These are phyloP conservation scores for Starmerella geochares DNA, from an alignment of 805 yeast genomes.

Conservation along the genomic window DNA sequence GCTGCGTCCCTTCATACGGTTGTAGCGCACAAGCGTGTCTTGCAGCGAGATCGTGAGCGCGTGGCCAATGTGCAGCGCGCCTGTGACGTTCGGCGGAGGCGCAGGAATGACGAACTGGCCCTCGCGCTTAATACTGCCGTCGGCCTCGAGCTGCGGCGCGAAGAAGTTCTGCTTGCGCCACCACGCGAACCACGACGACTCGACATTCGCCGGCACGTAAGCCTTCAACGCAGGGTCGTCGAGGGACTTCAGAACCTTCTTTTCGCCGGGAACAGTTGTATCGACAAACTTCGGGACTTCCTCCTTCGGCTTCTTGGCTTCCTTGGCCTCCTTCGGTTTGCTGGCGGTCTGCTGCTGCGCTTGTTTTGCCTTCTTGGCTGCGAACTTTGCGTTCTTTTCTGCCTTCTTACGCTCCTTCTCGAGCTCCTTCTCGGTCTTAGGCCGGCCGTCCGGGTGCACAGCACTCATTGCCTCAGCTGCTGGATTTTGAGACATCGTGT, in stretches of 20 bases:
- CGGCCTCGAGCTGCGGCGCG: slow-evolving; percentile 68
- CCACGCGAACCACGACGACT: slow-evolving; percentile 96
- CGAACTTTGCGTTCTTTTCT: slow-evolving; percentile 75
- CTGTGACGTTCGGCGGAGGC: slow-evolving; percentile 99
- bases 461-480: not conserved
- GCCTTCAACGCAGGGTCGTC: slow-evolving; percentile 93
- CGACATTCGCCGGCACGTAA: slow-evolving; percentile 84
- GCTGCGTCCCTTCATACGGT: slow-evolving; percentile 96
- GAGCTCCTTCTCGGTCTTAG: slow-evolving; percentile 66
- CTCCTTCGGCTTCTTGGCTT: slow-evolving; percentile 60
- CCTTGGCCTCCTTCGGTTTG: slow-evolving; percentile 32
- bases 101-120: slow-evolving; percentile 88
- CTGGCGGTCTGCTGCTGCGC: slow-evolving; percentile 31
- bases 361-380: slow-evolving; percentile 68
- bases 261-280: slow-evolving; percentile 76
- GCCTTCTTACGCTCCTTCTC: slow-evolving; percentile 84
- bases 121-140: slow-evolving; percentile 67
- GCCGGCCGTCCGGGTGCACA: slow-evolving; percentile 26
- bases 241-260: slow-evolving; percentile 73
- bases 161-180: slow-evolving; percentile 85
- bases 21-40: slow-evolving; percentile 82
- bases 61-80: slow-evolving; percentile 97
- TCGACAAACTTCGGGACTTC: slow-evolving; percentile 81
- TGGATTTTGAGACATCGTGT: slow-evolving; percentile 1
- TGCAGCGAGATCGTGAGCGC: slow-evolving; percentile 92